Evolutionary conservation across 441 rosid species (phyloP).

Genomic region (Erodium trifolium): DNA sequence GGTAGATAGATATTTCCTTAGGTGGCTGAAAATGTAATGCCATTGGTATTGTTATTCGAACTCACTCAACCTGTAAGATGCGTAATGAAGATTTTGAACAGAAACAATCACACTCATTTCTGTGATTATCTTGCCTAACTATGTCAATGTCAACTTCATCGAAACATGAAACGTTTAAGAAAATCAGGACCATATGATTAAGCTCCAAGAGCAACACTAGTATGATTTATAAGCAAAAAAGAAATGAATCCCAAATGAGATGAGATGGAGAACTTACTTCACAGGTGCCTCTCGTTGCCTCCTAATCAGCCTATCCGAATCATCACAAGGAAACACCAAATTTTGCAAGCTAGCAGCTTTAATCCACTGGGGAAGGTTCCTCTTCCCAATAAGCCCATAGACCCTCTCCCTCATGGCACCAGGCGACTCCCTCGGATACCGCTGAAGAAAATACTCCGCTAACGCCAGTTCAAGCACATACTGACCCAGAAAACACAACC

Average conservation of each 20-base stretch:
- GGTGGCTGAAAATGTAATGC: not conserved
- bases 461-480: conserved; percentile 80
- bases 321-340: conserved; percentile 86
- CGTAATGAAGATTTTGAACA: not conserved
- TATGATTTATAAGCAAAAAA: not conserved
- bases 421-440: conserved; percentile 84
- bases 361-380: conserved; percentile 74
- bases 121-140: not conserved
- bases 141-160: not conserved
- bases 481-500: conserved; percentile 76
- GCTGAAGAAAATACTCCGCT: conserved; percentile 75
- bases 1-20: not conserved
- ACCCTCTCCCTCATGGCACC: conserved; percentile 93
- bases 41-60: not conserved
- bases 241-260: conserved; percentile 5
- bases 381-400: conserved; percentile 85
- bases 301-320: conserved; percentile 61
- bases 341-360: conserved; percentile 82
- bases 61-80: not conserved
- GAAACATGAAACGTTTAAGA: not conserved
- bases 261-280: conserved; percentile 53
- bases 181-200: not conserved
- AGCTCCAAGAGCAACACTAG: not conserved
- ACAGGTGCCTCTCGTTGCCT: conserved; percentile 78
- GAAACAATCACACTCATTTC: not conserved